Conservation (phyloP, 495 filamentous ascomycete genomes). For the Arthonia radiata region DNA sequence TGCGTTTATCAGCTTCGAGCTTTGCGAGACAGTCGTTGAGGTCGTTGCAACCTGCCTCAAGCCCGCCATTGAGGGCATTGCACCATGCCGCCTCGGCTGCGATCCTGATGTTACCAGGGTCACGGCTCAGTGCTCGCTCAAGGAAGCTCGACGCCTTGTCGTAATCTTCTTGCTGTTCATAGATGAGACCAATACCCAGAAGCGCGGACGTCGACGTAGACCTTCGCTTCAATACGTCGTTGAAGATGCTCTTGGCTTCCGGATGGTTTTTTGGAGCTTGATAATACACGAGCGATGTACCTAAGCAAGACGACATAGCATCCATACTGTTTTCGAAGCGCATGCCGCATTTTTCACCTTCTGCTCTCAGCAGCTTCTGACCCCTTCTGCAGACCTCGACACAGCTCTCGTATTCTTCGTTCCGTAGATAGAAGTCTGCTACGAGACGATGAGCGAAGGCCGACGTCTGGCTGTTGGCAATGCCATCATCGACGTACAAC, state of each 20-base stretch:
- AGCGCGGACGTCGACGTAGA: slow-evolving; percentile 51
- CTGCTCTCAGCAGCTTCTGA: slow-evolving; percentile 27
- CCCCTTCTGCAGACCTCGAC: slow-evolving; percentile 58
- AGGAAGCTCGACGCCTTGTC: slow-evolving; percentile 54
- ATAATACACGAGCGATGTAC: slow-evolving; percentile 61
- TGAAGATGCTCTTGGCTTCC: slow-evolving; percentile 66
- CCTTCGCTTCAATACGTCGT: slow-evolving; percentile 47
- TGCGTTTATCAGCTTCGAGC: slow-evolving; percentile 25
- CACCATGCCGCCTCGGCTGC: slow-evolving; percentile 74
- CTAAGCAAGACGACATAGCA: slow-evolving; percentile 19
- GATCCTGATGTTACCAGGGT: slow-evolving; percentile 47
- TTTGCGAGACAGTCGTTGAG: slow-evolving; percentile 42
- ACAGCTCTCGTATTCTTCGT: slow-evolving; percentile 70
- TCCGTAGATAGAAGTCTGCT: slow-evolving; percentile 56
- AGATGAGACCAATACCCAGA: slow-evolving; percentile 71
- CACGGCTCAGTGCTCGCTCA: slow-evolving; percentile 40
- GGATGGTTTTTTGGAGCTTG: slow-evolving; percentile 72
- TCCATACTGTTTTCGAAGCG: slow-evolving; percentile 25
- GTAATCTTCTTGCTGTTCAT: slow-evolving; percentile 80
- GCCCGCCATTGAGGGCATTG: slow-evolving; percentile 57
- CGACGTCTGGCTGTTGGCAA: slow-evolving; percentile 43
- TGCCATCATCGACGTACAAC: slow-evolving; percentile 60
- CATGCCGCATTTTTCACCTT: slow-evolving; percentile 39
- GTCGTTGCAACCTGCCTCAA: slow-evolving; percentile 32
- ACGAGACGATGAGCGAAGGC: slow-evolving; percentile 63